Evolutionary conservation across 306 rosid genomes (phyloP).

Genomic region (Luffa acutangula): DNA sequence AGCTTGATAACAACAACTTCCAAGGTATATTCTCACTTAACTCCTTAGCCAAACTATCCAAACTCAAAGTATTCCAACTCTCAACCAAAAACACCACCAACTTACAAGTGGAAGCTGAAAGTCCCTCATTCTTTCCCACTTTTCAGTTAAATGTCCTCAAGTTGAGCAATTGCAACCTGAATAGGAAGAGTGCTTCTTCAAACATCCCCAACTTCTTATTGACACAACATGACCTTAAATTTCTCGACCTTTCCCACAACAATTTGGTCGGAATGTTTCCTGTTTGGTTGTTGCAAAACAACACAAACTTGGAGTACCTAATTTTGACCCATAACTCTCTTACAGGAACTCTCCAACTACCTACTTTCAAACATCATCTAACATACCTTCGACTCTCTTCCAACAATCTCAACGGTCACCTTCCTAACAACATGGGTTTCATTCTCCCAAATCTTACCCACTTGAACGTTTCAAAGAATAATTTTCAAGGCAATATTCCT

Average conservation of each 20-base stretch:
- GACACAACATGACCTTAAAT: neutral
- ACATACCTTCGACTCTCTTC: neutral
- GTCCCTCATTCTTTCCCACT: neutral
- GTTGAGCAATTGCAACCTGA: neutral
- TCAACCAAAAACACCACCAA: neutral
- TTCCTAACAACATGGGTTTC: neutral
- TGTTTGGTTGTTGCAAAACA: neutral
- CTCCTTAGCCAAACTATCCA: constrained; percentile 8
- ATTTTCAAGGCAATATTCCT: neutral
- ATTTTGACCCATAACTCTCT: neutral
- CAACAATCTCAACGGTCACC: neutral
- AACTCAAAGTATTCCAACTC: neutral
- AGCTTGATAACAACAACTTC: neutral
- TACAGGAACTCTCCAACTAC: neutral
- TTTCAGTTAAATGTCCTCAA: constrained; percentile 10
- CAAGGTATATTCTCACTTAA: neutral
- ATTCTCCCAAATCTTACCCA: neutral
- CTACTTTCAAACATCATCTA: too few species aligned
- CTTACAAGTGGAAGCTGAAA: constrained; percentile 9
- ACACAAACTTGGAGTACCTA: neutral
- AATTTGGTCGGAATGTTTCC: neutral
- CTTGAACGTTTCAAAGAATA: neutral
- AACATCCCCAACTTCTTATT: neutral
- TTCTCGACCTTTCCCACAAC: neutral
- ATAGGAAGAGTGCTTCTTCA: neutral